Evolutionary conservation across 495 filamentous ascomycete species (phyloP), one percentile per base, ranked within the genome.

Genomic region (Rhizodiscina lignyota): DNA sequence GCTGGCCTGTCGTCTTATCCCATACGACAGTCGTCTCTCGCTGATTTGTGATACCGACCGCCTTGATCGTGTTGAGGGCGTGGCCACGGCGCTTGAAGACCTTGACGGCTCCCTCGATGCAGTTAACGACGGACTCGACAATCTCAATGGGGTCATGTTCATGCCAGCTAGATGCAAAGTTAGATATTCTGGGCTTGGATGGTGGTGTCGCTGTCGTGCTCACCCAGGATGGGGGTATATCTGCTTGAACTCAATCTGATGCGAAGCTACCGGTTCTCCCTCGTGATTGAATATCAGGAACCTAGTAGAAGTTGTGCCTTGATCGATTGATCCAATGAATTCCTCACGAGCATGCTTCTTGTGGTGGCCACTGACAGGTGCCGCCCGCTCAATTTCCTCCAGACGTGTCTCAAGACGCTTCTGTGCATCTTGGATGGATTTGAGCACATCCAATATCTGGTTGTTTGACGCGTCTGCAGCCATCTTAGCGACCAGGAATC

Each of bases 21-120:
- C 87, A 96, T 16, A 86, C 79, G 5, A 96, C 61, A 0, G 77
- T 83, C 18, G 87, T 96, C 61, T 96, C 87, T 49, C 87, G 74
- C 62, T 96, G 87, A 59, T 82, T 93, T 38, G 86, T 93, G 54
- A 96, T 81, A 37, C 87, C 87, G 48, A 96, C 70, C 21, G 83
- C 73, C 48, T 82, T 81, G 47, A 96, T 81, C 41, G 83, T 67
- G 34, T 63, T 64, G 34, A 70, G 64, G 16, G 67, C 66, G 58
- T 85, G 67, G 29, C 87, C 87, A 28, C 73, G 58, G 27, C 69
- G 64, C 13, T 71, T 52, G 59, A 93, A 93, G 18, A 71, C 56
- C 45, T 72, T 68, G 48, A 79, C 77, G 1, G 84, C 83, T 45
- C 72, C 68, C 40, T 89, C 80, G 37, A 94, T 86, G 61, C 87